Base-by-base conservation (phyloP, 192 early-diverging fungal genomes). In the Chytriomyces sp. region DNA sequence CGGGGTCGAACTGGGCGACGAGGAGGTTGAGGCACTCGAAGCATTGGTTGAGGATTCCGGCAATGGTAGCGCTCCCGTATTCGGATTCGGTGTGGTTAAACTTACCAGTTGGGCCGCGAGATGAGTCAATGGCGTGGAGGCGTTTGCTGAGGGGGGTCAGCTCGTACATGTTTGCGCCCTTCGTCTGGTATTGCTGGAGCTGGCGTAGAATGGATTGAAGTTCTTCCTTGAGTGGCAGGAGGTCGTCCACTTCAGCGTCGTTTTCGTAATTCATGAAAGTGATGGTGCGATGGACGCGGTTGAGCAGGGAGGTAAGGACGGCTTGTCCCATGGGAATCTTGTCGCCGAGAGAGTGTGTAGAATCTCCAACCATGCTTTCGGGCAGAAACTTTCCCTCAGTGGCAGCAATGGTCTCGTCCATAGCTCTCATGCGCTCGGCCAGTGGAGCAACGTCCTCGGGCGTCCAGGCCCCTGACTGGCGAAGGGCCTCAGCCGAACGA, bases 321-420 rank as follows among this genome's bases (percentile, higher is more conserved):
- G 74, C 74, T 33, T 75, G 74, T 2, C 74, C 74, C n/a, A 10
- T 22, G 3, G 74, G 73, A 38, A 74, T 38, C 4, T 58, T 28
- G 54, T 74, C 73, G 30, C 73, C 64, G 3, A 49, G 32, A 5
- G 39, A 5, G 3, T 5, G 36, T 4, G 22, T 34, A 17, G 73
- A 19, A 7, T 54, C 25, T 10, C 57, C 60, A 17, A 63, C 49
- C 14, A 49, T 22, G 41, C 34, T 34, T 1, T 10, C 33, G 6
- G 66, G 30, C 14, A 68, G 52, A 59, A 70, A 70, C 56, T 70
- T 70, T 6, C 68, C 68, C 37, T 70, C 55, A 31, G 54, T 37
- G 5, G 34, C 56, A 4, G 54, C 54, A 64, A 73, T 52, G n/a
- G 19, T 10, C 31, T 74, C 62, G 30, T 74, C 73, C 12, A 74